phyloP scores from a whole-genome alignment of 495 filamentous ascomycete genomes.

The Podospora australis region DNA sequence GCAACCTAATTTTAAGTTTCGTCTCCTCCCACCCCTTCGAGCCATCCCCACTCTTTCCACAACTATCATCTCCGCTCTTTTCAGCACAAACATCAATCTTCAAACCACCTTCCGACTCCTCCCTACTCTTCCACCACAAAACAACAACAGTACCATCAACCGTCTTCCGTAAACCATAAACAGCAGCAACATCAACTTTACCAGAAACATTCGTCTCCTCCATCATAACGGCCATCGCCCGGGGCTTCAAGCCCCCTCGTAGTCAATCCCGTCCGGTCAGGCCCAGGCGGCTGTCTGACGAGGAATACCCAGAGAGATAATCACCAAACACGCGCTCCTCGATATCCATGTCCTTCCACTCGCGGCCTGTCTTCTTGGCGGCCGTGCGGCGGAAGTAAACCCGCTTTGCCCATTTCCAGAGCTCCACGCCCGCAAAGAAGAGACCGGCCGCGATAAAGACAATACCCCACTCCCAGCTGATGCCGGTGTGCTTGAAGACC shows the following conservation, averaged over 20 bases:
- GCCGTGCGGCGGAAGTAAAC: constrained; percentile 17
- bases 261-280: constrained; percentile 32
- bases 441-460: constrained; percentile 51
- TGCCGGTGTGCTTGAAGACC: constrained; percentile 68
- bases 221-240: constrained; percentile 3
- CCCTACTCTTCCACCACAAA: background rate
- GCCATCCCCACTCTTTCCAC: background rate
- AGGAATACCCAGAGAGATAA: constrained; percentile 19
- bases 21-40: background rate
- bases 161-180: background rate
- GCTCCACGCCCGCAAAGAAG: constrained; percentile 56
- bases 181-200: background rate
- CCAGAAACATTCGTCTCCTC: background rate
- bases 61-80: background rate
- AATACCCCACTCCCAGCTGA: constrained; percentile 68
- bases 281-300: background rate
- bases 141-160: background rate
- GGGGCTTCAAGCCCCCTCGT: constrained; percentile 38
- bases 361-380: constrained; percentile 12
- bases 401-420: constrained; percentile 61
- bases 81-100: background rate
- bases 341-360: constrained; percentile 35
- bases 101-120: background rate
- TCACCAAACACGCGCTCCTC: constrained; percentile 36
- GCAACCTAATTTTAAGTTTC: no score